Percentiles rank a stretch among this genome's conserved stretches.
Conservation (phyloP, 768 basidiomycete species). For the Sarcodon sp. region DNA sequence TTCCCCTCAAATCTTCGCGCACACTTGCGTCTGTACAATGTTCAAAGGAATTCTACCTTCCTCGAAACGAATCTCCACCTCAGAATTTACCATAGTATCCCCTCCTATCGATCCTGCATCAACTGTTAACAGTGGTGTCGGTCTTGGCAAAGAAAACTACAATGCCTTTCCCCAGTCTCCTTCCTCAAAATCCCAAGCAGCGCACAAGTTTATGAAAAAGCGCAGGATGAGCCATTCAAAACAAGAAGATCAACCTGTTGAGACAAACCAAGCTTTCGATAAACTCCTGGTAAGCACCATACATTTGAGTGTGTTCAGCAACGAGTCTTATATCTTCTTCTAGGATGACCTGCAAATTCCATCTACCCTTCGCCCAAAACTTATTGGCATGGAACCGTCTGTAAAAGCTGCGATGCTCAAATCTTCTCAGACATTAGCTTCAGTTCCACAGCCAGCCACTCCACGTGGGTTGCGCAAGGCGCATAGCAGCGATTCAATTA, state of each 20-base stretch:
- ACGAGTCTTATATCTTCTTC: not conserved
- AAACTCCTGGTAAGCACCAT: conserved; percentile 54
- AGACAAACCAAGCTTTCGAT: conserved; percentile 66
- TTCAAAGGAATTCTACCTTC: conserved; percentile 67
- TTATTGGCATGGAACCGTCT: conserved; percentile 67
- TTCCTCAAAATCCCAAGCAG: conserved; percentile 7
- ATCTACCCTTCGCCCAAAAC: conserved; percentile 59
- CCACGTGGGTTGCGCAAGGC: conserved; percentile 53
- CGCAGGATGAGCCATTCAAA: conserved; percentile 31
- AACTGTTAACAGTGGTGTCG: not conserved
- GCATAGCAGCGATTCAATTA: conserved; percentile 60
- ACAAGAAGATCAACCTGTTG: conserved; percentile 22
- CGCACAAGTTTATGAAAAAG: conserved; percentile 20
- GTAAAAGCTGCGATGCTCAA: conserved; percentile 91
- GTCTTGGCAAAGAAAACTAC: conserved; percentile 57
- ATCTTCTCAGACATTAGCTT: conserved; percentile 56
- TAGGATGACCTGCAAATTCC: conserved; percentile 91
- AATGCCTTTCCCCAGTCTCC: conserved; percentile 20
- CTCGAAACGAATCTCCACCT: conserved; percentile 47
- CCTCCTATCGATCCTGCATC: conserved; percentile 25
- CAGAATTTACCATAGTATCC: conserved; percentile 68
- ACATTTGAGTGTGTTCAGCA: not conserved
- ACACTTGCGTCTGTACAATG: conserved; percentile 28
- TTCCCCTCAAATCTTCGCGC: not conserved
- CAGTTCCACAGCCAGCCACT: conserved; percentile 28